These are phyloP conservation scores for Leptographium lundbergii DNA, from an alignment of 2,329 filamentous ascomycete genomes.

Conservation along the genomic window DNA sequence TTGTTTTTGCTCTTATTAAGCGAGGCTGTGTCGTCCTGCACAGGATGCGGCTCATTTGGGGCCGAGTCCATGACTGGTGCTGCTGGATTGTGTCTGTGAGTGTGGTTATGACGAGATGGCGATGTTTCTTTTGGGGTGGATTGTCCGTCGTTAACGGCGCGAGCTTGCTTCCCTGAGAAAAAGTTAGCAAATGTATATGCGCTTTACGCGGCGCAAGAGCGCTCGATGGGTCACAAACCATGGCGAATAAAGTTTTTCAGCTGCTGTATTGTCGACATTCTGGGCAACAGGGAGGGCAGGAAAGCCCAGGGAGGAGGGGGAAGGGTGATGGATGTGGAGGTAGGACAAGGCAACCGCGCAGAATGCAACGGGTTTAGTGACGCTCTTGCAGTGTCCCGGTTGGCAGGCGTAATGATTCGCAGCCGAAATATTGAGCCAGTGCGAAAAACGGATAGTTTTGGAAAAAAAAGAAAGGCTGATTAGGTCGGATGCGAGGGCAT, in stretches of 20 bases:
- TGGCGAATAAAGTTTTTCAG: conserved; percentile 97
- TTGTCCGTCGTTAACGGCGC: conserved; percentile 44
- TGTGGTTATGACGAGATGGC: conserved; percentile 16
- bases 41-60: neutral
- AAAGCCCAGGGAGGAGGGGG: neutral
- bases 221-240: conserved; percentile 33
- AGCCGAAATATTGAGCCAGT: neutral
- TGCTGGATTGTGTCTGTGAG: neutral
- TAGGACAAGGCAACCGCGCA: neutral
- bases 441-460: too few relatives aligned
- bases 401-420: neutral
- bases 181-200: conserved; percentile 8
- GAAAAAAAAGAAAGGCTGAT: neutral
- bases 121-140: conserved; percentile 34
- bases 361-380: neutral
- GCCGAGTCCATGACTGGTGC: neutral
- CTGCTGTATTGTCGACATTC: conserved; percentile 73
- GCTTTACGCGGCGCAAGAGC: neutral
- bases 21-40: neutral
- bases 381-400: neutral
- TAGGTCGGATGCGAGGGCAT: neutral
- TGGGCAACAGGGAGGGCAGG: conserved; percentile 6
- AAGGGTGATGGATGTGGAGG: neutral
- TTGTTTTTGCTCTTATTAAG: conserved; percentile 24
- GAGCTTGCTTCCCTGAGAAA: conserved; percentile 69